phyloP scores from a whole-genome alignment of 2,329 filamentous ascomycete species.

The Amesomyces nigricolor region DNA sequence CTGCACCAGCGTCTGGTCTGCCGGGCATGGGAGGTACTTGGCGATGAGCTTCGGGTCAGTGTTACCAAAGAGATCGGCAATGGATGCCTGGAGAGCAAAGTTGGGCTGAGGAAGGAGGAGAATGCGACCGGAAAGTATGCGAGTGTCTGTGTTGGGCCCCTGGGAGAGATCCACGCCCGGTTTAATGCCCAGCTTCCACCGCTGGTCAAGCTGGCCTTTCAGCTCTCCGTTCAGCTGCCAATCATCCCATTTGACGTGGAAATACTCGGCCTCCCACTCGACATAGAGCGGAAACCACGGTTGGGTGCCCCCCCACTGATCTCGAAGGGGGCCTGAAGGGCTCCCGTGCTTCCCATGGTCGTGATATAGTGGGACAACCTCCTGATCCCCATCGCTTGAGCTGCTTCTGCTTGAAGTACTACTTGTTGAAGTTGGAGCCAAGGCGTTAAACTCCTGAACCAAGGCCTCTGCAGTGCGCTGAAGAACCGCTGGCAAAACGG shows the following conservation, averaged over 20 bases:
- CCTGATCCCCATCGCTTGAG: too few species aligned
- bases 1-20: not conserved
- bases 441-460: not conserved
- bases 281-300: constrained; percentile 38
- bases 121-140: constrained; percentile 33
- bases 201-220: not conserved
- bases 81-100: constrained; percentile 28
- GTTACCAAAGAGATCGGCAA: not conserved
- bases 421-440: not conserved
- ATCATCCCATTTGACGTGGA: constrained; percentile 32
- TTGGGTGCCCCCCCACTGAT: constrained; percentile 32
- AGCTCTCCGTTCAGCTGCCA: constrained; percentile 31
- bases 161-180: constrained; percentile 13
- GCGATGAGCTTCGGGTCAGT: not conserved
- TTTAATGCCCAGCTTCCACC: constrained; percentile 14
- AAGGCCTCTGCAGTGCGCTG: not conserved
- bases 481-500: too few species aligned
- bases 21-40: not conserved
- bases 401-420: too few species aligned
- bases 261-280: constrained; percentile 42
- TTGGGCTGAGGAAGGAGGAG: constrained; percentile 38
- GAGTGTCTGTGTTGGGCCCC: constrained; percentile 19
- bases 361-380: constrained; percentile 21
- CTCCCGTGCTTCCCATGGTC: constrained; percentile 9
- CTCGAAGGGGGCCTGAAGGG: constrained; percentile 26